Percentiles rank a stretch among this genome's conserved stretches.
Conservation (phyloP, 2,329 filamentous ascomycete species). For the Thielaviopsis musarum region DNA sequence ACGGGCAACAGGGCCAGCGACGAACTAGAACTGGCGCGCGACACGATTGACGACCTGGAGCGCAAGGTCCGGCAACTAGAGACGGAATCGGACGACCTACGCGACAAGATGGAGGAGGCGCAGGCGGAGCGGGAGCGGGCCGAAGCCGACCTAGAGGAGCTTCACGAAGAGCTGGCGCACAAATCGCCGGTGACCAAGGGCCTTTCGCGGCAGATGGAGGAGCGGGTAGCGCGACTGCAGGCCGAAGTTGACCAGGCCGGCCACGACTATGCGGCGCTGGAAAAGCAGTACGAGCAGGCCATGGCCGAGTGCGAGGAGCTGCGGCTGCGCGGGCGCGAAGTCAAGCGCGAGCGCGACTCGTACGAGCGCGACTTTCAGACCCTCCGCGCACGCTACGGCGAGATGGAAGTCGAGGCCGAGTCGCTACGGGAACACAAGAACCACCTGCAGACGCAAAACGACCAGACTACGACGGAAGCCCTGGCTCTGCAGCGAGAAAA, state of each 20-base stretch:
- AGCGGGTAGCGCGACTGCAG: conserved; percentile 49
- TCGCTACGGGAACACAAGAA: conserved; percentile 48
- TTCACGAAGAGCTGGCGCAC: conserved; percentile 63
- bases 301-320: conserved; percentile 30
- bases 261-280: conserved; percentile 31
- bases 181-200: conserved; percentile 64
- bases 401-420: conserved; percentile 41
- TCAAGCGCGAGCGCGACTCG: conserved; percentile 26
- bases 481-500: conserved; percentile 50
- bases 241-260: conserved; percentile 41
- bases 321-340: conserved; percentile 26
- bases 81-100: conserved; percentile 36
- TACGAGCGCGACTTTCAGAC: conserved; percentile 22
- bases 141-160: conserved; percentile 42
- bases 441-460: conserved; percentile 50
- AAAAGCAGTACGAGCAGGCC: conserved; percentile 31
- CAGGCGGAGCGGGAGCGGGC: conserved; percentile 37
- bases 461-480: conserved; percentile 49
- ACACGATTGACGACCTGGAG: conserved; percentile 43
- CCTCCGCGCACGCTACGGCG: conserved; percentile 30
- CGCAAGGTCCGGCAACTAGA: conserved; percentile 35
- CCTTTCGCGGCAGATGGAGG: conserved; percentile 57
- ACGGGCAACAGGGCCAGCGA: conserved; percentile 21
- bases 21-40: conserved; percentile 37
- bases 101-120: conserved; percentile 37